Evolutionary conservation across 1,284 basidiomycete genomes (phyloP).

Genomic region (Papiliotrema nemorosa): DNA sequence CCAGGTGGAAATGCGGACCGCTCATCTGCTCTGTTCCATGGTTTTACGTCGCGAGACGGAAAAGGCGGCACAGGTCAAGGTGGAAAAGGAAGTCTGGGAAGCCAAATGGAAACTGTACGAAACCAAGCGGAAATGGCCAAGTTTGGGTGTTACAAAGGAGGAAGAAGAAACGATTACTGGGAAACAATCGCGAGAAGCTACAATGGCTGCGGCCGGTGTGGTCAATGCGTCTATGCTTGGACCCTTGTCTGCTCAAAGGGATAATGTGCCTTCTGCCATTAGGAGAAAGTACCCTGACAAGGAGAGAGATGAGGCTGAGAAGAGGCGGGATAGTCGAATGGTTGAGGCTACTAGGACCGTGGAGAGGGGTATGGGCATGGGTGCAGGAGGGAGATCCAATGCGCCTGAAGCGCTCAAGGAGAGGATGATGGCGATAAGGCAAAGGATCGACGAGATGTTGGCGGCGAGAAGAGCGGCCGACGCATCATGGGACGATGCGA

Average conservation of each 20-base stretch:
- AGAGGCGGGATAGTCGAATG: slow-evolving; percentile 27
- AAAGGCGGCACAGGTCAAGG: slow-evolving; percentile 64
- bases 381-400: slow-evolving; percentile 28
- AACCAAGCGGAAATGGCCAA: slow-evolving; percentile 72
- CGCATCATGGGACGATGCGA: slow-evolving; percentile 77
- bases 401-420: slow-evolving; percentile 53
- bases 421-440: slow-evolving; percentile 60
- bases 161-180: slow-evolving; percentile 63
- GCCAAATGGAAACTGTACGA: slow-evolving; percentile 70
- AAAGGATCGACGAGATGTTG: slow-evolving; percentile 66
- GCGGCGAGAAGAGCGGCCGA: slow-evolving; percentile 62
- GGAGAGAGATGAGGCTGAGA: slow-evolving; percentile 41
- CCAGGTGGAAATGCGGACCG: slow-evolving; percentile 68
- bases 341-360: slow-evolving; percentile 27
- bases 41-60: slow-evolving; percentile 68
- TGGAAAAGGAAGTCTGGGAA: slow-evolving; percentile 71
- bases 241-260: slow-evolving; percentile 10
- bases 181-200: slow-evolving; percentile 52
- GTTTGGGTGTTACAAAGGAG: slow-evolving; percentile 66
- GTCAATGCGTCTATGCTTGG: slow-evolving; percentile 16
- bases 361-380: slow-evolving; percentile 15
- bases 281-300: slow-evolving; percentile 33
- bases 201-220: slow-evolving; percentile 2
- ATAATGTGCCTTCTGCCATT: slow-evolving; percentile 16
- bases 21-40: slow-evolving; percentile 67